These are phyloP conservation scores for Termitomyces sp. DNA, from an alignment of 768 basidiomycete species.

Conservation along the genomic window DNA sequence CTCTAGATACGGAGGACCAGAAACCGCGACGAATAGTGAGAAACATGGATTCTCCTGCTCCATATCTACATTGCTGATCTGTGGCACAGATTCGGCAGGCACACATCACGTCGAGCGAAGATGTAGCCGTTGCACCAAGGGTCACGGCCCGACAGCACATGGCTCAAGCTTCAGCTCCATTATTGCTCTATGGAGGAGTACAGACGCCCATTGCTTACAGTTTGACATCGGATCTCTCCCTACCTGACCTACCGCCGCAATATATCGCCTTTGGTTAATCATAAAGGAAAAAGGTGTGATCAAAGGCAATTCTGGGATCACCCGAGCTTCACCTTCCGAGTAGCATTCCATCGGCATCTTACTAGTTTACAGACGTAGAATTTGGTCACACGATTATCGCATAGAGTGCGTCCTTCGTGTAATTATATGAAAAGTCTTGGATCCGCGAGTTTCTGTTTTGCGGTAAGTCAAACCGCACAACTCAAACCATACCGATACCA, in stretches of 20 bases:
- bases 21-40: background rate
- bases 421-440: background rate
- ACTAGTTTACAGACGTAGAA: background rate
- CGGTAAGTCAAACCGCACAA: background rate
- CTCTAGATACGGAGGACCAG: background rate
- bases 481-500: background rate
- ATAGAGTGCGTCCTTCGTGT: background rate
- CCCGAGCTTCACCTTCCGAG: background rate
- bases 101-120: background rate
- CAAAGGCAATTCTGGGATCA: background rate
- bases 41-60: background rate
- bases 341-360: background rate
- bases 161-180: too few species aligned
- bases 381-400: background rate
- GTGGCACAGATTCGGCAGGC: constrained; percentile 5
- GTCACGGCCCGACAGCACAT: background rate
- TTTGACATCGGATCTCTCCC: background rate
- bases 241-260: too few species aligned
- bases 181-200: background rate
- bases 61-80: background rate
- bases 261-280: background rate
- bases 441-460: background rate
- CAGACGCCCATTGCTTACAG: too few species aligned
- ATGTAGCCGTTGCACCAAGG: background rate
- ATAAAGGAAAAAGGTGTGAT: background rate